phyloP scores from a whole-genome alignment of 108 stramenopile genomes.

The Skeletonema costatum region DNA sequence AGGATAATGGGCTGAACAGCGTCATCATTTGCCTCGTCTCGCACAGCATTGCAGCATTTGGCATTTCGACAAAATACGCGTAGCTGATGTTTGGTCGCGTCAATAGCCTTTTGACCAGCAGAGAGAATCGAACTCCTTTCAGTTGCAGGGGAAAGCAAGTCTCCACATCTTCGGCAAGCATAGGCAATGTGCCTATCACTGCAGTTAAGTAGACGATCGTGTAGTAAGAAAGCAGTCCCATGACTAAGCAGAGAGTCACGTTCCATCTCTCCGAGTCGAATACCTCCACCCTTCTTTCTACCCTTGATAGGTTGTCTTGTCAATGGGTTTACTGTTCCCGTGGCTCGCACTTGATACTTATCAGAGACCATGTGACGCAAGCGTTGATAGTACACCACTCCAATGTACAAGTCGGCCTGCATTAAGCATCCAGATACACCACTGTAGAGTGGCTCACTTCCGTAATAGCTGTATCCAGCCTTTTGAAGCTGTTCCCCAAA shows the following conservation, averaged over 20 bases:
- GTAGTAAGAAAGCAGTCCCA: conserved; percentile 94
- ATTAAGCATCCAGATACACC: conserved; percentile 96
- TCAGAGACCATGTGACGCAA: conserved; percentile 99
- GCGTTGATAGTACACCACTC: conserved; percentile 98
- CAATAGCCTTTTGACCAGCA: conserved; percentile 72
- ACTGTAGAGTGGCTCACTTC: conserved; percentile 97
- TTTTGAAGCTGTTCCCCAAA: conserved; percentile 97
- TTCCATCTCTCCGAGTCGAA: conserved; percentile 99
- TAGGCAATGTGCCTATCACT: conserved; percentile 94
- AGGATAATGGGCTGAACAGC: conserved; percentile 88
- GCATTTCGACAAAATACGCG: conserved; percentile 83
- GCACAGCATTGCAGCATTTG: conserved; percentile 65
- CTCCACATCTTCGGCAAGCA: conserved; percentile 92
- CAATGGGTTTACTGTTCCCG: conserved; percentile 94
- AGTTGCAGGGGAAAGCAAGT: conserved; percentile 83
- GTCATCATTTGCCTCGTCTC: conserved; percentile 78
- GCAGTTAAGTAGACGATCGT: conserved; percentile 95
- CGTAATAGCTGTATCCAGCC: conserved; percentile 98
- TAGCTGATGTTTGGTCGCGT: conserved; percentile 72
- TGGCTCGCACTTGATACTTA: conserved; percentile 98
- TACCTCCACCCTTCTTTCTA: conserved; percentile 97
- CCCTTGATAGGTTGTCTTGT: conserved; percentile 99
- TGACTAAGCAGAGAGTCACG: conserved; percentile 97
- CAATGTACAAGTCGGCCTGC: conserved; percentile 99
- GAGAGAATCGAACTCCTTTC: conserved; percentile 80